A percentile compares a stretch with the other conserved stretches of the same genome.
Conservation (phyloP, 352 stramenopile species). For the Discostella stelligera region DNA sequence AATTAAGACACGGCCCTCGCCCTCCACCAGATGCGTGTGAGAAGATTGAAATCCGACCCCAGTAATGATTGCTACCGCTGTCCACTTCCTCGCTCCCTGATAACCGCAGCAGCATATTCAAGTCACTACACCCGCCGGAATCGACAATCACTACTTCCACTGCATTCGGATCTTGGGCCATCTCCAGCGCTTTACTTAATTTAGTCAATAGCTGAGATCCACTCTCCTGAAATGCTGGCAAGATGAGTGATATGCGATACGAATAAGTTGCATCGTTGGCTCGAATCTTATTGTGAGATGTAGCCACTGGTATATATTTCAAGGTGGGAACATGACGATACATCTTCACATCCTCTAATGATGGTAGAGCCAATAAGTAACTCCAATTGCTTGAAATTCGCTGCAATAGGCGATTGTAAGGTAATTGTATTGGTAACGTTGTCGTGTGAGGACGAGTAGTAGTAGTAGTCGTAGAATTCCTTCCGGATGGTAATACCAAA, state of each 20-base stretch:
- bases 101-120: constrained; percentile 36
- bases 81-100: not conserved
- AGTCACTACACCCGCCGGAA: constrained; percentile 55
- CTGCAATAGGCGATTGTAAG: constrained; percentile 34
- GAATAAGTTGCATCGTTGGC: constrained; percentile 20
- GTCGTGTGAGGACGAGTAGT: constrained; percentile 1
- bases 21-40: constrained; percentile 53
- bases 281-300: constrained; percentile 5
- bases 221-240: constrained; percentile 47
- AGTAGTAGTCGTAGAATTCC: not conserved
- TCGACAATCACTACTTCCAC: constrained; percentile 72
- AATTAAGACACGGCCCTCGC: constrained; percentile 73
- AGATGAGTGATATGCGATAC: constrained; percentile 49
- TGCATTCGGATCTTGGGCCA: constrained; percentile 23
- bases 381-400: constrained; percentile 38
- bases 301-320: not conserved
- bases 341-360: constrained; percentile 42
- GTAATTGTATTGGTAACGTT: constrained; percentile 28
- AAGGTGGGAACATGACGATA: constrained; percentile 19
- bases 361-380: constrained; percentile 29
- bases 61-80: constrained; percentile 18
- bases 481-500: not conserved
- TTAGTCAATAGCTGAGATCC: constrained; percentile 34
- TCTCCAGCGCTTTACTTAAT: constrained; percentile 29
- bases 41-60: constrained; percentile 45